phyloP scores from a whole-genome alignment of 805 yeast genomes.

The Tetrapisispora iriomotensis region DNA sequence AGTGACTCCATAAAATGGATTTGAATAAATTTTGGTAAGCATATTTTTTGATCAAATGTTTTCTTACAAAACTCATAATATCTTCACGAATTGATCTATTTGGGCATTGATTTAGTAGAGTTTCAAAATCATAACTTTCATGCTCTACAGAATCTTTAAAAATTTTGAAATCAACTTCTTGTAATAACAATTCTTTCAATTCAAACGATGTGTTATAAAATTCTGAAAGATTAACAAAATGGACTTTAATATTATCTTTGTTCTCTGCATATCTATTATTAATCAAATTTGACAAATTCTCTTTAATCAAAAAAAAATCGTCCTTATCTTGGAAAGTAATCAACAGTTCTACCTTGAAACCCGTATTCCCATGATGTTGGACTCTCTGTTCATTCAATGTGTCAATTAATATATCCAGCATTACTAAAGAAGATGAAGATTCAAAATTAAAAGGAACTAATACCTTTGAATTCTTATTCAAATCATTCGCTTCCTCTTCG shows the following conservation, averaged over 20 bases:
- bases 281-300: conserved; percentile 8
- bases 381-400: conserved; percentile 51
- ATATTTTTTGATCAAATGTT: conserved; percentile 37
- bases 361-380: conserved; percentile 57
- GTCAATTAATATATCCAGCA: conserved; percentile 56
- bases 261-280: conserved; percentile 16
- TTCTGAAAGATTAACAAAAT: conserved; percentile 34
- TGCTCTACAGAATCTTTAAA: neutral
- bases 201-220: conserved; percentile 29
- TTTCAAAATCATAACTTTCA: conserved; percentile 2
- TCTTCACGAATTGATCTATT: conserved; percentile 62
- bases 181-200: conserved; percentile 10
- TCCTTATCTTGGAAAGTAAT: conserved; percentile 35
- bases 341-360: conserved; percentile 50
- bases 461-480: conserved; percentile 36
- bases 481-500: conserved; percentile 12
- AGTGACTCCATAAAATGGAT: conserved; percentile 61
- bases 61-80: conserved; percentile 38
- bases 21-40: conserved; percentile 39
- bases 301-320: conserved; percentile 11
- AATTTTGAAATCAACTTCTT: conserved; percentile 28
- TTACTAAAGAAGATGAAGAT: conserved; percentile 46
- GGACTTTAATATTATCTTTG: conserved; percentile 31
- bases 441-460: conserved; percentile 57
- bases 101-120: conserved; percentile 22